Conservation (phyloP, 805 yeast species). For the Yarrowia sp. region DNA sequence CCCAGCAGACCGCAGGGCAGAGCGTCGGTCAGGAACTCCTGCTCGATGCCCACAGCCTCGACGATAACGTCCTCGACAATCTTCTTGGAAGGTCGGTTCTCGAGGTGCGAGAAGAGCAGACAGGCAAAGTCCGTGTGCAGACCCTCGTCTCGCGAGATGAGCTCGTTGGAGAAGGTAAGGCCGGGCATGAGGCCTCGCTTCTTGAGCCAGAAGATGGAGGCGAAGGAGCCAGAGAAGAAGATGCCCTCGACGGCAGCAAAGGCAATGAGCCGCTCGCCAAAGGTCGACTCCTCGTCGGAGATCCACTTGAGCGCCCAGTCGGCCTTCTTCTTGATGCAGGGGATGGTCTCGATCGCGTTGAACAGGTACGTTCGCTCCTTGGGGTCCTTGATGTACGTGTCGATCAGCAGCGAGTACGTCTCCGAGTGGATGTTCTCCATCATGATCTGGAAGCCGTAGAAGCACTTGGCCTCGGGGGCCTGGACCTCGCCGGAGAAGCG, state of each 20-base stretch:
- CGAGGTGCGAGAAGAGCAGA: conserved; percentile 85
- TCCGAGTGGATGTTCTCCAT: conserved; percentile 98
- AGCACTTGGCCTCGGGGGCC: conserved; percentile 96
- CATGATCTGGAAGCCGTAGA: conserved; percentile 99
- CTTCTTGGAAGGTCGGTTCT: conserved; percentile 77
- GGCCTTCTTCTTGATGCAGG: conserved; percentile 95
- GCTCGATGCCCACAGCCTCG: conserved; percentile 93
- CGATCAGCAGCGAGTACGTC: conserved; percentile 91
- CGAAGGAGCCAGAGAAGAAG: conserved; percentile 97
- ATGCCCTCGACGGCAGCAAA: conserved; percentile 99
- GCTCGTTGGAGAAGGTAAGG: conserved; percentile 93
- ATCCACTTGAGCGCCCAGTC: conserved; percentile 99
- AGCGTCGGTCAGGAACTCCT: conserved; percentile 92
- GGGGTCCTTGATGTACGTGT: conserved; percentile 94
- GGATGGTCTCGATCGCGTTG: conserved; percentile 94
- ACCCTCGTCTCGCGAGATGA: conserved; percentile 98
- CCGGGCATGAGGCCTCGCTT: conserved; percentile 99
- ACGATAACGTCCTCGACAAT: conserved; percentile 84
- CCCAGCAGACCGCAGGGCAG: conserved; percentile 90
- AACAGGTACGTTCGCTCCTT: conserved; percentile 86
- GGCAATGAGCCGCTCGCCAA: conserved; percentile 94
- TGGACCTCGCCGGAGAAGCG: conserved; percentile 97
- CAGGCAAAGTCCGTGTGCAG: conserved; percentile 98
- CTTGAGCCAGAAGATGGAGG: conserved; percentile 98
- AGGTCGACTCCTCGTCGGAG: conserved; percentile 78